Base-by-base conservation (phyloP, 805 yeast genomes). In the Candida ovalis region DNA sequence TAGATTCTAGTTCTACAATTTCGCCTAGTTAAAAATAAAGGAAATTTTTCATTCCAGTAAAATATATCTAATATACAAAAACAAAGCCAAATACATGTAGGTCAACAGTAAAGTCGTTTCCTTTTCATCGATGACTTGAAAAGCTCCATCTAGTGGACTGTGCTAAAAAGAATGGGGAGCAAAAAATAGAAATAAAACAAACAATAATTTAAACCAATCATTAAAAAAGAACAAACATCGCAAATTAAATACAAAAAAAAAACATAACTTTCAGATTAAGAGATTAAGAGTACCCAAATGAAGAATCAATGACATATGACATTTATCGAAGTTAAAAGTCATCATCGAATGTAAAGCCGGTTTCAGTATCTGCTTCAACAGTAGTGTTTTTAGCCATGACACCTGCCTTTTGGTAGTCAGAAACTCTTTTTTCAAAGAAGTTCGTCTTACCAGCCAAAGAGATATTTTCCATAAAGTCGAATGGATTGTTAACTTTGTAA, bases 381-480 rank as follows among this genome's bases (percentile, higher is more conserved):
- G 71, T 73, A 52, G 68, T 66, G 52, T 75, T 67, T 59, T 81
- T 79, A 57, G 96, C 92, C 94, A 92, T 92, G 64, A 92, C 99
- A 77, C 99, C 98, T 50, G 99, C 98, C 77, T 92, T 94, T 76
- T 92, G 99, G 75, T 92, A 92, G 73, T 92, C 99, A 50, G 96
- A 87, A 49, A 92, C 99, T 75, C 99, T 87, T 82, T 92, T 92
- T 79, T 92, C 99, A 67, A 92, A 92, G 82, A 92, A 92, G 78
- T 94, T 92, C 62, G 99, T 92, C 82, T 92, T 92, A 73, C 99
- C 99, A 50, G 97, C 96, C 61, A 92, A 81, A 8, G 98, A 92
- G 64, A 92, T 92, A 77, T 94, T 92, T 77, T 92, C 99, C 99
- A 92, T 92, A 68, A 92, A 92, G 72, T 92, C 99, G 69, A 92